Percentiles rank a stretch among this genome's conserved stretches.
Conservation (phyloP, 768 basidiomycete species). For the Collybiopsis confluens region DNA sequence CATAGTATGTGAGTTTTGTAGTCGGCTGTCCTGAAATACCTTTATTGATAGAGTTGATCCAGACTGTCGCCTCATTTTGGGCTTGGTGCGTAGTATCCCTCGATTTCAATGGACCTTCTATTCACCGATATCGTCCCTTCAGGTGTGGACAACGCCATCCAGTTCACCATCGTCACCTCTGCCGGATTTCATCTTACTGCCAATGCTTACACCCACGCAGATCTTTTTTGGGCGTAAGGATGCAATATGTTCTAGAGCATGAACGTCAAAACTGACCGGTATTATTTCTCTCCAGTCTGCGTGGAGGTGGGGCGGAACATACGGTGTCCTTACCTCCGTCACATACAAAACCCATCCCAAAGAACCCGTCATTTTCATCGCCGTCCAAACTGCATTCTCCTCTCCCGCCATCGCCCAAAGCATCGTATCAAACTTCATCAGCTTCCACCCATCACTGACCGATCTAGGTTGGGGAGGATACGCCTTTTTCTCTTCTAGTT, state of each 20-base stretch:
- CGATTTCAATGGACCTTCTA: not conserved
- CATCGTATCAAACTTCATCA: slow-evolving; percentile 31
- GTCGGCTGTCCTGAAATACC: too few species aligned
- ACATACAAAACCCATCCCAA: slow-evolving; percentile 41
- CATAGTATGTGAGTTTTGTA: slow-evolving; percentile 37
- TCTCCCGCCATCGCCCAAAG: slow-evolving; percentile 22
- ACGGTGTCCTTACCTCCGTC: slow-evolving; percentile 40
- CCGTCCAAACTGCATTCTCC: slow-evolving; percentile 23
- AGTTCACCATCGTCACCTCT: slow-evolving; percentile 41
- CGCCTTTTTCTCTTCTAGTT: slow-evolving; percentile 10
- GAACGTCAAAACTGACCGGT: too few species aligned
- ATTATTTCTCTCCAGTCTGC: not conserved
- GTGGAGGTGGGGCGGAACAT: slow-evolving; percentile 48
- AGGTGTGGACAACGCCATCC: slow-evolving; percentile 45
- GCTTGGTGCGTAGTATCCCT: slow-evolving; percentile 27
- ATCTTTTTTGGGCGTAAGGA: slow-evolving; percentile 42
- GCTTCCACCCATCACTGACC: slow-evolving; percentile 28
- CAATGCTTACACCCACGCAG: slow-evolving; percentile 34
- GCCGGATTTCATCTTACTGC: slow-evolving; percentile 32
- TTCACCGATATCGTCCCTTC: not conserved
- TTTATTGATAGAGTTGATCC: too few species aligned
- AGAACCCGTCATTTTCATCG: slow-evolving; percentile 25
- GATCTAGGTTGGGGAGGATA: slow-evolving; percentile 46
- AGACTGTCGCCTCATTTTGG: slow-evolving; percentile 30
- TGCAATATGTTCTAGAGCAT: too few species aligned